Evolutionary conservation across 2,329 filamentous ascomycete genomes (phyloP).

Genomic region (Penicillium digitatum): DNA sequence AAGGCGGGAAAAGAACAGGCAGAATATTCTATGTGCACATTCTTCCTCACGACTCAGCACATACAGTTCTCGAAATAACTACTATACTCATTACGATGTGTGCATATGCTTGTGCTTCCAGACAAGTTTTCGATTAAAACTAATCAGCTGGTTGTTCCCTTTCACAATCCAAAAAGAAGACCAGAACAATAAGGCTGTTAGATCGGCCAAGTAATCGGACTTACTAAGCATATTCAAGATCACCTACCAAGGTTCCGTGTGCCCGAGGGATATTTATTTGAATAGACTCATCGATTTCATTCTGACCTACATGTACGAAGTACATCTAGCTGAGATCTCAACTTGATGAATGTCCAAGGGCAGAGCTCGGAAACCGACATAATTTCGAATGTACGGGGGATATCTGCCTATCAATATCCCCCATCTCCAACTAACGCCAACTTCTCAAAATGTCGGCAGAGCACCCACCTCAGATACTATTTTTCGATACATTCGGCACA

Average conservation of each 20-base stretch:
- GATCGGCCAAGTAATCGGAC: constrained; percentile 2
- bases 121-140: neutral
- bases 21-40: neutral
- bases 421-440: neutral
- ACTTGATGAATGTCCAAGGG: neutral
- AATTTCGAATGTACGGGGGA: neutral
- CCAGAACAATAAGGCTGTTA: constrained; percentile 12
- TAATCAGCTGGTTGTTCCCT: neutral
- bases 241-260: neutral
- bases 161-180: constrained; percentile 1
- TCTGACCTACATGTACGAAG: neutral
- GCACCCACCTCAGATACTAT: constrained; percentile 24
- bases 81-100: neutral
- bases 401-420: neutral
- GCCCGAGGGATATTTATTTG: neutral
- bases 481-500: constrained; percentile 50
- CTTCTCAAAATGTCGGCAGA: constrained; percentile 21
- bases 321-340: neutral
- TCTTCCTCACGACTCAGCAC: neutral
- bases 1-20: neutral
- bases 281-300: neutral
- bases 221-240: constrained; percentile 5
- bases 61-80: neutral
- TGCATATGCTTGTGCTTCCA: no score
- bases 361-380: neutral